A percentile compares a stretch with the other conserved stretches of the same genome.
Evolutionary conservation across 1,139 yeast genomes (phyloP).

Genomic region (Magnusiomyces ingens): DNA sequence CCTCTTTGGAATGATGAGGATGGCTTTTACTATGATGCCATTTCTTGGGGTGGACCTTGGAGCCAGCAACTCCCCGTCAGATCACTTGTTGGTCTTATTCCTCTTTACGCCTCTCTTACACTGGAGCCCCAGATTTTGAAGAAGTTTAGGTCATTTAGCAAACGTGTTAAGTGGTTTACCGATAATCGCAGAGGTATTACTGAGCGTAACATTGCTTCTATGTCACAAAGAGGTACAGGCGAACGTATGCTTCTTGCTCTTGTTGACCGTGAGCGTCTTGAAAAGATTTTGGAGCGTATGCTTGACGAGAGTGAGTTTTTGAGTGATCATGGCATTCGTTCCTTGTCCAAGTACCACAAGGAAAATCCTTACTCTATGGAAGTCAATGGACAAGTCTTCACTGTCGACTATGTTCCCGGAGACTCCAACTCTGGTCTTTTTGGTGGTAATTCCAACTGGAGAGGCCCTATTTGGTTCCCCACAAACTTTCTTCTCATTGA

Average conservation of each 20-base stretch:
- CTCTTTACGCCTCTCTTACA: slow-evolving; percentile 85
- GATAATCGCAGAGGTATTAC: slow-evolving; percentile 66
- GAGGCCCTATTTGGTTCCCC: slow-evolving; percentile 99
- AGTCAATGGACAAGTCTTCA: slow-evolving; percentile 70
- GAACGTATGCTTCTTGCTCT: slow-evolving; percentile 76
- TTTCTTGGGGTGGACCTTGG: slow-evolving; percentile 70
- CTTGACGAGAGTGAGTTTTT: slow-evolving; percentile 85
- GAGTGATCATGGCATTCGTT: slow-evolving; percentile 82
- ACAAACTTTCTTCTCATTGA: slow-evolving; percentile 84
- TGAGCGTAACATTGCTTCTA: slow-evolving; percentile 84
- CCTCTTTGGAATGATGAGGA: slow-evolving; percentile 90
- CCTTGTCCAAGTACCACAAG: slow-evolving; percentile 82
- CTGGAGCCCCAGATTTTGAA: slow-evolving; percentile 79
- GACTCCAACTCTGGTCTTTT: slow-evolving; percentile 93
- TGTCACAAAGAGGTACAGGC: slow-evolving; percentile 79
- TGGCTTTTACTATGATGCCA: slow-evolving; percentile 87
- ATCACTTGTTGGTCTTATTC: slow-evolving; percentile 88
- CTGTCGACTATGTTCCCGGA: slow-evolving; percentile 80
- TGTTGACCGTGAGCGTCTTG: slow-evolving; percentile 74
- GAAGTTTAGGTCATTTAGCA: slow-evolving; percentile 77
- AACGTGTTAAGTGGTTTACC: slow-evolving; percentile 81
- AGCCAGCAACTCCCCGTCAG: slow-evolving; percentile 77
- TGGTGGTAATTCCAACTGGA: slow-evolving; percentile 97
- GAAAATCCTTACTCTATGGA: slow-evolving; percentile 82
- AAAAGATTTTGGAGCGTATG: slow-evolving; percentile 72